Conservation (phyloP, 2,329 filamentous ascomycete species). For the Onygena corvina region DNA sequence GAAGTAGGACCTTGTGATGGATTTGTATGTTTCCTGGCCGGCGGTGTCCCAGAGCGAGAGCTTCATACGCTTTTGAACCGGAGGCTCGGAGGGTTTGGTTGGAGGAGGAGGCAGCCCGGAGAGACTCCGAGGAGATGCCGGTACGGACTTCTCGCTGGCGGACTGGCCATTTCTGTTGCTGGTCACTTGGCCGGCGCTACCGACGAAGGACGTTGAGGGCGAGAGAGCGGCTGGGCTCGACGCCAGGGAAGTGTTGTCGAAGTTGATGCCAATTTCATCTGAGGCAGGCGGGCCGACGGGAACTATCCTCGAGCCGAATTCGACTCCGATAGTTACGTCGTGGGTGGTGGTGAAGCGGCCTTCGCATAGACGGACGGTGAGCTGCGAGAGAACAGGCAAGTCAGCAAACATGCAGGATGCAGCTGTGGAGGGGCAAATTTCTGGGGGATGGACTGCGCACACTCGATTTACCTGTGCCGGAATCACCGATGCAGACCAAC, state of each 20-base stretch:
- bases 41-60: conserved; percentile 91
- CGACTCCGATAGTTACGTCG: conserved; percentile 94
- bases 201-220: conserved; percentile 2
- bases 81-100: conserved; percentile 22
- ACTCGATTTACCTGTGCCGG: conserved; percentile 84
- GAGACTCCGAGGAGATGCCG: conserved; percentile 12
- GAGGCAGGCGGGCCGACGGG: conserved; percentile 75
- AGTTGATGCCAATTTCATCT: conserved; percentile 44
- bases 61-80: conserved; percentile 69
- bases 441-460: conserved; percentile 30
- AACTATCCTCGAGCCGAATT: conserved; percentile 87
- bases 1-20: conserved; percentile 87
- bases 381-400: conserved; percentile 37
- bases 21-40: conserved; percentile 95
- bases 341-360: conserved; percentile 88
- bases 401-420: background rate
- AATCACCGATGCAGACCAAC: conserved; percentile 94
- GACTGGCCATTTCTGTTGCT: conserved; percentile 7
- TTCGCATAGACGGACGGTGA: conserved; percentile 92
- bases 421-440: background rate
- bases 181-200: background rate
- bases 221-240: conserved; percentile 10
- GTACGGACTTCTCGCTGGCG: conserved; percentile 15
- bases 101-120: conserved; percentile 28
- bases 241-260: conserved; percentile 20